Base-by-base conservation (phyloP, 2,329 filamentous ascomycete species). In the Xylariaceae sp. region DNA sequence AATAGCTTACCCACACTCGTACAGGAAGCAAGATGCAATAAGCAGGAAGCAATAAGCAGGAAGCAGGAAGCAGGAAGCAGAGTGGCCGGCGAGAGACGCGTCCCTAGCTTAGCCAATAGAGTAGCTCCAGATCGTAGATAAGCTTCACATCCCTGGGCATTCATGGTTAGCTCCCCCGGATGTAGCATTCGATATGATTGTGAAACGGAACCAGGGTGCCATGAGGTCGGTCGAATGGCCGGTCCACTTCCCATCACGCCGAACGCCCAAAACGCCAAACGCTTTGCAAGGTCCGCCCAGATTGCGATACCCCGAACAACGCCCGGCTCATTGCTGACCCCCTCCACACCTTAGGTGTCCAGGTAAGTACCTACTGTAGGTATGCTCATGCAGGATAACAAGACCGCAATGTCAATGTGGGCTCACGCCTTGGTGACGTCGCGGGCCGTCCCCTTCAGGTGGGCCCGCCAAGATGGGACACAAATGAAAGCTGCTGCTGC, bases 401-500 rank as follows among this genome's bases (percentile, higher is more conserved):
- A 19, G 39, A 4, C 9, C 12, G 39, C 9, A n/a, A 40, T 7
- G 39, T 26, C n/a, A 40, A 40, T n/a, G 39, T 6, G 39, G 12
- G 7, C 39, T 3, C 7, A n/a, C 26, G 9, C 4, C 39, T 19
- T 40, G 39, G 12, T 40, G 39, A 12, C n/a, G n/a, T 19, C 26
- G 39, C 39, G 39, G 9, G 39, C n/a, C 46, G 50, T 42, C 44
- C n/a, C 45, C 26, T 42, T 40, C 44, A 35, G 27, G 51, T 58
- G 58, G 53, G 34, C 44, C 58, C 51, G 35, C 37, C 29, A 32
- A 39, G 41, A 56, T 53, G 42, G 53, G 47, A 57, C 50, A 19
- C n/a, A n/a, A 40, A 40, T 40, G 39, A 40, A n/a, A 40, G 52
- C 57, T 55, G 60, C 60, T 19, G 52, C 57, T 55, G 60, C 60